phyloP scores from a whole-genome alignment of 2,329 filamentous ascomycete genomes.

The Trichoderma simmonsii region DNA sequence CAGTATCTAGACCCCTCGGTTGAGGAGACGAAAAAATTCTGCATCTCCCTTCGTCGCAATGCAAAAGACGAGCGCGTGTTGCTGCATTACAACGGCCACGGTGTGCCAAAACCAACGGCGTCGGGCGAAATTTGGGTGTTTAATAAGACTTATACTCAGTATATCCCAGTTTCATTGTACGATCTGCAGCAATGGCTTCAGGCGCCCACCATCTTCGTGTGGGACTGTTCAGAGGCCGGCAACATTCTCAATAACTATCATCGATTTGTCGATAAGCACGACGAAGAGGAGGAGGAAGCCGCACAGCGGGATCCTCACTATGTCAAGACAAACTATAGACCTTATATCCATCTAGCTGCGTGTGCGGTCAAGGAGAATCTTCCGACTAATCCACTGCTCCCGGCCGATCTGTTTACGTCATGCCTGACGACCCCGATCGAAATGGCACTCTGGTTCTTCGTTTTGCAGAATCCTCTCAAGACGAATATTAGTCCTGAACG shows the following conservation, averaged over 20 bases:
- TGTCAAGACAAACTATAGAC: slow-evolving; percentile 67
- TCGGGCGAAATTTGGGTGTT: slow-evolving; percentile 99
- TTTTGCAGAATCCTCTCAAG: slow-evolving; percentile 79
- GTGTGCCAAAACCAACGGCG: slow-evolving; percentile 89
- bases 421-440: slow-evolving; percentile 96
- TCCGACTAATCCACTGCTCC: slow-evolving; percentile 88
- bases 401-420: slow-evolving; percentile 92
- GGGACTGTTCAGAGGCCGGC: slow-evolving; percentile 94
- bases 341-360: slow-evolving; percentile 85
- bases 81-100: slow-evolving; percentile 99
- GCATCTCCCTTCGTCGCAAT: slow-evolving; percentile 81
- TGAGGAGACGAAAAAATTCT: slow-evolving; percentile 96
- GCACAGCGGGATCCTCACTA: slow-evolving; percentile 77
- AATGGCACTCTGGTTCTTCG: slow-evolving; percentile 95
- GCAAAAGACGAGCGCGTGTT: slow-evolving; percentile 94
- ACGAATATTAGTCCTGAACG: slow-evolving; percentile 72
- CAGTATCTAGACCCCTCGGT: slow-evolving; percentile 94
- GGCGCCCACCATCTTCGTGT: slow-evolving; percentile 93
- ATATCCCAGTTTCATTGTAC: slow-evolving; percentile 93
- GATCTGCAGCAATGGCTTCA: slow-evolving; percentile 95
- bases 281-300: slow-evolving; percentile 78
- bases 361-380: slow-evolving; percentile 89
- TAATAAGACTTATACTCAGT: slow-evolving; percentile 98
- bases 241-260: slow-evolving; percentile 96
- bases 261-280: slow-evolving; percentile 90